Percentiles rank a stretch among this genome's conserved stretches.
These are phyloP conservation scores for Periconia sp. DNA, from an alignment of 2,329 filamentous ascomycete genomes.

Conservation along the genomic window DNA sequence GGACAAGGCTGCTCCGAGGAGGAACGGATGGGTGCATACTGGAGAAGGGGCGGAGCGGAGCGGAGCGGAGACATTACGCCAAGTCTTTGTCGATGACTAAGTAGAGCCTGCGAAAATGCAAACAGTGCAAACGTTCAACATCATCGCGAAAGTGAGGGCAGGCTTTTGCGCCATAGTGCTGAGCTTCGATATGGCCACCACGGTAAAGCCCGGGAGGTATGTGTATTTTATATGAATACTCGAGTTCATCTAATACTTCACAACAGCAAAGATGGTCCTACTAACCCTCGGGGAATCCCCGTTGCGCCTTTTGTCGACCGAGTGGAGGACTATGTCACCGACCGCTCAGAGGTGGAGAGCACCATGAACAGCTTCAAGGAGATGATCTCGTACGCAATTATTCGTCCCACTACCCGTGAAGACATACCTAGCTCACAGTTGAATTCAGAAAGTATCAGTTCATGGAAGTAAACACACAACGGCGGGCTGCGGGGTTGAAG, in stretches of 20 bases:
- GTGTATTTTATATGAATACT: neutral
- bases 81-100: constrained; percentile 1
- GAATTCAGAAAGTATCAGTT: constrained; percentile 93
- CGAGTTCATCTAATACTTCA: constrained; percentile 11
- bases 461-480: constrained; percentile 94
- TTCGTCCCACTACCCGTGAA: neutral
- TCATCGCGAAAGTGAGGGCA: constrained; percentile 13
- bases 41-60: constrained; percentile 3
- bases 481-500: constrained; percentile 78
- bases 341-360: constrained; percentile 77
- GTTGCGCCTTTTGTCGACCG: constrained; percentile 85
- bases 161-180: constrained; percentile 11
- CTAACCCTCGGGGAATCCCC: constrained; percentile 84
- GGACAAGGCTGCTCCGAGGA: too few species aligned
- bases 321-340: constrained; percentile 85
- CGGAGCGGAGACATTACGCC: neutral
- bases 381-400: constrained; percentile 78
- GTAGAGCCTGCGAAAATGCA: constrained; percentile 13
- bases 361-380: constrained; percentile 86
- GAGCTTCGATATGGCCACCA: constrained; percentile 33
- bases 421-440: constrained; percentile 14
- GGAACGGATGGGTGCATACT: too few species aligned
- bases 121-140: constrained; percentile 27
- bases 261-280: constrained; percentile 56
- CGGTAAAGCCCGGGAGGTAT: constrained; percentile 32